These are phyloP conservation scores for Xerocomellus dryophilus DNA, from an alignment of 768 basidiomycete species.

Conservation along the genomic window DNA sequence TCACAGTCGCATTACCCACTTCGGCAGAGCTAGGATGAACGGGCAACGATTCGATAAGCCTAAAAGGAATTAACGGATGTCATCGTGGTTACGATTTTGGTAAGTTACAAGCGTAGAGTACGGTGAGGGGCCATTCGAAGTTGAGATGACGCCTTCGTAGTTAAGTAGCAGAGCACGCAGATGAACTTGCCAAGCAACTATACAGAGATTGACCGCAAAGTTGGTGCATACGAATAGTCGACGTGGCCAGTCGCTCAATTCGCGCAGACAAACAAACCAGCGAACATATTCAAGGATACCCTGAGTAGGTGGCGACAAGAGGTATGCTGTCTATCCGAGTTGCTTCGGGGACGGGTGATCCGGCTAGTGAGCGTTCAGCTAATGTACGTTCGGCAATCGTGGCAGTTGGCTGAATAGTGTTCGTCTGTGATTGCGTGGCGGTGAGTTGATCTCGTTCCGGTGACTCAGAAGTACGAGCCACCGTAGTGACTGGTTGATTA, in stretches of 20 bases:
- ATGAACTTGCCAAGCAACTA: conserved; percentile 1
- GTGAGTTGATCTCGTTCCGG: conserved; percentile 27
- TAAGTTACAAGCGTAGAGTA: conserved; percentile 18
- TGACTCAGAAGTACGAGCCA: conserved; percentile 29
- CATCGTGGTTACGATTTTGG: neutral
- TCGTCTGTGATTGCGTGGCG: conserved; percentile 36
- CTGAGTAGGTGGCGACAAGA: conserved; percentile 25
- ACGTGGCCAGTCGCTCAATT: neutral
- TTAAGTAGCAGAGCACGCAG: neutral
- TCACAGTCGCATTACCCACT: too few species aligned
- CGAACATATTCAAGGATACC: conserved; percentile 8
- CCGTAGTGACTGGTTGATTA: conserved; percentile 55
- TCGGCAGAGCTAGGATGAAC: too few species aligned
- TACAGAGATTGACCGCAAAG: conserved; percentile 8
- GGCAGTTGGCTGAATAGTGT: conserved; percentile 42
- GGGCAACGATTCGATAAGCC: too few species aligned
- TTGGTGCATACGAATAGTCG: neutral
- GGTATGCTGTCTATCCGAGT: conserved; percentile 43
- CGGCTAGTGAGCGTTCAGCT: conserved; percentile 41
- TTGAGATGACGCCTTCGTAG: neutral
- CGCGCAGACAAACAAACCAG: neutral
- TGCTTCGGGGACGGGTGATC: conserved; percentile 36
- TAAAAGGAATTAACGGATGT: neutral
- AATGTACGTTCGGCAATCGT: conserved; percentile 41
- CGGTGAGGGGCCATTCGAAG: neutral